Conservation (phyloP, 441 rosid genomes). For the Populus hybrid region DNA sequence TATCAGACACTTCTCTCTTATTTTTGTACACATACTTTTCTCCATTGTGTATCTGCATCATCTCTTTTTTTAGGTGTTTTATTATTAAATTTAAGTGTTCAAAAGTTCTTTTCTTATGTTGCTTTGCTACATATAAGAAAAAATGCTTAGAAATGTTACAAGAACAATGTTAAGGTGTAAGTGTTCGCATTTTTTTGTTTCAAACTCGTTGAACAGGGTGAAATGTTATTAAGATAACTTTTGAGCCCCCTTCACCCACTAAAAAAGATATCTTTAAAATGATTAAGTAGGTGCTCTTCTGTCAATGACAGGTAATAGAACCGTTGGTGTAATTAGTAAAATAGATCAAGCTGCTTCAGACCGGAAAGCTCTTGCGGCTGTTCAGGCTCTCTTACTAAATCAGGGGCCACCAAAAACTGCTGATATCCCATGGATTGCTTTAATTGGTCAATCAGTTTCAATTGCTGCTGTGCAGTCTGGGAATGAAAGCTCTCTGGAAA, state of each 20-base stretch:
- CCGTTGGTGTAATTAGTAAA: constrained; percentile 83
- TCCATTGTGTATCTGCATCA: not conserved
- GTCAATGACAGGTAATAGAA: constrained; percentile 67
- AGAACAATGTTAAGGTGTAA: not conserved
- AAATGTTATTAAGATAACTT: not conserved
- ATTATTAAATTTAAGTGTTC: not conserved
- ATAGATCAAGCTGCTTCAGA: constrained; percentile 91
- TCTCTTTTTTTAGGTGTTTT: not conserved
- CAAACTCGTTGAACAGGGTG: not conserved
- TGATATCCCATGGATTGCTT: constrained; percentile 93
- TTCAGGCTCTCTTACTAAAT: constrained; percentile 79
- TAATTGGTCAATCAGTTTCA: constrained; percentile 91
- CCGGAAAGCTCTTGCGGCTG: constrained; percentile 86
- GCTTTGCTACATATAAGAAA: not conserved
- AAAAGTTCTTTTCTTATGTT: not conserved
- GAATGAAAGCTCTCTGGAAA: constrained; percentile 83
- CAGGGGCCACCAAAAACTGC: constrained; percentile 77
- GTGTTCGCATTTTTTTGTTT: not conserved
- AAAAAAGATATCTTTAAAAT: not conserved
- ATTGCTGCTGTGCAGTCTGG: constrained; percentile 82
- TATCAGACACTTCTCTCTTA: not conserved
- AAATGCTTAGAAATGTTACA: not conserved
- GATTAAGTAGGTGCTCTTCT: not conserved
- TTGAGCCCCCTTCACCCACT: not conserved
- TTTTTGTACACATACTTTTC: not conserved